Percentiles rank a stretch among this genome's conserved stretches.
phyloP scores from a whole-genome alignment of 176 grass and related monocot genomes.

The Saccharum spontaneum region DNA sequence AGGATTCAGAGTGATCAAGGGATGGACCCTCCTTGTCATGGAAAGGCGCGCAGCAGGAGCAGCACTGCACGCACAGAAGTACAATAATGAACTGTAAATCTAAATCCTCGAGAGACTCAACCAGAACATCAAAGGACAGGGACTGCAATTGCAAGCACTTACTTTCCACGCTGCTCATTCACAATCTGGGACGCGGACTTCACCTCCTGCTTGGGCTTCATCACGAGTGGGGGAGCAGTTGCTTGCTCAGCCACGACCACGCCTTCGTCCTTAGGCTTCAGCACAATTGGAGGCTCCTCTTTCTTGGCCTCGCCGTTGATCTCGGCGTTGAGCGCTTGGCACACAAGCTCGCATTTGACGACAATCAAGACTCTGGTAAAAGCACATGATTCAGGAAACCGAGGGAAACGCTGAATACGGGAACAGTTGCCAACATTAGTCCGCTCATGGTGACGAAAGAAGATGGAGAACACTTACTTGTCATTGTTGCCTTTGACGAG shows the following conservation, averaged over 20 bases:
- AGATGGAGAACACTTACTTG: slow-evolving; percentile 36
- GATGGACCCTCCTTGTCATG: slow-evolving; percentile 88
- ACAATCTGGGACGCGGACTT: slow-evolving; percentile 89
- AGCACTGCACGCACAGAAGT: slow-evolving; percentile 49
- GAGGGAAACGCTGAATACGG: not conserved
- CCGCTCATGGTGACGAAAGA: no score
- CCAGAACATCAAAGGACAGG: not conserved
- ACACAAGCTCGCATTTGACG: slow-evolving; percentile 73
- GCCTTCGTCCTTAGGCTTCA: slow-evolving; percentile 41
- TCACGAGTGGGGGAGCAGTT: slow-evolving; percentile 7
- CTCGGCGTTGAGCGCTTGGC: slow-evolving; percentile 56
- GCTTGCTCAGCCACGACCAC: slow-evolving; percentile 10
- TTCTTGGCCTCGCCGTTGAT: slow-evolving; percentile 60
- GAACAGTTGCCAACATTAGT: not conserved
- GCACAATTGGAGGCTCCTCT: slow-evolving; percentile 7
- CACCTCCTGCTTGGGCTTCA: slow-evolving; percentile 69
- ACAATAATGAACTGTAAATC: not conserved
- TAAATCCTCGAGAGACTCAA: not conserved
- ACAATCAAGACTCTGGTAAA: slow-evolving; percentile 69
- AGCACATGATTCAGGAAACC: not conserved
- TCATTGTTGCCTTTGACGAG: slow-evolving; percentile 37
- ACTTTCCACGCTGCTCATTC: slow-evolving; percentile 82
- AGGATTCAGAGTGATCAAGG: slow-evolving; percentile 83
- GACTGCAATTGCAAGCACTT: slow-evolving; percentile 27
- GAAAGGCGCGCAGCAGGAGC: slow-evolving; percentile 76